These are phyloP conservation scores for Colletotrichum euphorbiae DNA, from an alignment of 2,329 filamentous ascomycete genomes.

Conservation along the genomic window DNA sequence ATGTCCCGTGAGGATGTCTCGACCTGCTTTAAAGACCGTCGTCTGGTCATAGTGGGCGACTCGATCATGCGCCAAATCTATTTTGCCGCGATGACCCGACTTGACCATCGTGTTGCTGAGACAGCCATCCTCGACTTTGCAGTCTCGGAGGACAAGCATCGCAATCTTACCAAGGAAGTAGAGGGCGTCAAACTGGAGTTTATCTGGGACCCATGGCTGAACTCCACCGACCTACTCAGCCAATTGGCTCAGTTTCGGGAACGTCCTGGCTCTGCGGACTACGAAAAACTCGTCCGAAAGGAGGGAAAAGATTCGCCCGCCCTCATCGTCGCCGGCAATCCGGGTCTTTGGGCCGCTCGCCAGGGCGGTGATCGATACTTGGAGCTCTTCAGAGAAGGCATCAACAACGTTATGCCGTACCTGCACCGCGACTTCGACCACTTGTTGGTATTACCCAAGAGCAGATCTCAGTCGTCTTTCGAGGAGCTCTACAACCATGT, in stretches of 20 bases:
- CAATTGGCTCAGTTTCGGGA: conserved; percentile 37
- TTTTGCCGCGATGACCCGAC: conserved; percentile 56
- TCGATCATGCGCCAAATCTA: conserved; percentile 70
- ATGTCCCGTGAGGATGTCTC: conserved; percentile 65
- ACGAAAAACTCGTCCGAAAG: conserved; percentile 28
- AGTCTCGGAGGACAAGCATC: conserved; percentile 29
- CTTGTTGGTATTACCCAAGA: conserved; percentile 40
- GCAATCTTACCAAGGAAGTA: conserved; percentile 30
- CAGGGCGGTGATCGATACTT: conserved; percentile 60
- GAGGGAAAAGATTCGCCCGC: conserved; percentile 48
- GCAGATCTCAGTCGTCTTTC: conserved; percentile 20
- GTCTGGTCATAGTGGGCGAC: conserved; percentile 71
- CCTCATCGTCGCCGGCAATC: conserved; percentile 63
- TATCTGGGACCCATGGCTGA: conserved; percentile 74
- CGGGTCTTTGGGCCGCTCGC: conserved; percentile 66
- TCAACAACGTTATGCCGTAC: conserved; percentile 58
- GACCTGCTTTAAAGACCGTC: conserved; percentile 62
- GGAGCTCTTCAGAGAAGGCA: conserved; percentile 56
- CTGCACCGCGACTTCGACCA: conserved; percentile 44
- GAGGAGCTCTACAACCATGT: conserved; percentile 38
- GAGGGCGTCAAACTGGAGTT: conserved; percentile 46
- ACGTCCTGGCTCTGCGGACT: conserved; percentile 30
- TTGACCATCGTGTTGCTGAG: conserved; percentile 32
- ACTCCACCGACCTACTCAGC: conserved; percentile 43
- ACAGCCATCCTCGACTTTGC: conserved; percentile 37